These are phyloP conservation scores for Kwoniella shivajii DNA, from an alignment of 1,284 basidiomycete genomes.

Conservation along the genomic window DNA sequence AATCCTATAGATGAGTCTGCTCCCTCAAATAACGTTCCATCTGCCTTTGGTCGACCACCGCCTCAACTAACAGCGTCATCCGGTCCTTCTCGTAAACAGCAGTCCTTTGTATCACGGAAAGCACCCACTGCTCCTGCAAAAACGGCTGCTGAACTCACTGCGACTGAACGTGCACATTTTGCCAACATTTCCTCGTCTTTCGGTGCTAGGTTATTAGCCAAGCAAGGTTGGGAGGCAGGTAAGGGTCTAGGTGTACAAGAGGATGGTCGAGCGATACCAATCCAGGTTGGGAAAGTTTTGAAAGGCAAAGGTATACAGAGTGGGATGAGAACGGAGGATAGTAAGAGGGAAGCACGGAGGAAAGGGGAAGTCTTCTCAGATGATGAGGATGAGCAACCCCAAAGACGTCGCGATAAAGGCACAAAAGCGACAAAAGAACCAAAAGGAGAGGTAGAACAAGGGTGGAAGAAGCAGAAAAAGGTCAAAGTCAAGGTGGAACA, in stretches of 20 bases:
- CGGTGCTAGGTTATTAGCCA: slow-evolving; percentile 84
- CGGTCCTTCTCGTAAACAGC: slow-evolving; percentile 41
- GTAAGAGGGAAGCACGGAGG: slow-evolving; percentile 71
- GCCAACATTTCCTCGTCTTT: slow-evolving; percentile 71
- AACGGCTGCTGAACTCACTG: slow-evolving; percentile 58
- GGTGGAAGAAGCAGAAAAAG: slow-evolving; percentile 68
- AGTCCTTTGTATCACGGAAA: slow-evolving; percentile 22
- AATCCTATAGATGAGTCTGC: slow-evolving; percentile 20
- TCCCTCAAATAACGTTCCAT: slow-evolving; percentile 12
- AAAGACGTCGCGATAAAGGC: slow-evolving; percentile 20
- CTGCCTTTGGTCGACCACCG: slow-evolving; percentile 33
- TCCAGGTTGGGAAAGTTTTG: slow-evolving; percentile 72
- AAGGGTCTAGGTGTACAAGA: slow-evolving; percentile 76
- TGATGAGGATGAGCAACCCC: slow-evolving; percentile 62
- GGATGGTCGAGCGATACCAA: slow-evolving; percentile 82
- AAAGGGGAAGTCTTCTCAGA: slow-evolving; percentile 69
- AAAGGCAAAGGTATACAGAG: slow-evolving; percentile 79
- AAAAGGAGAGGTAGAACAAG: slow-evolving; percentile 27
- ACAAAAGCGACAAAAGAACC: slow-evolving; percentile 9
- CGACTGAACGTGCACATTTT: slow-evolving; percentile 74
- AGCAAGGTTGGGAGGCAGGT: slow-evolving; percentile 88
- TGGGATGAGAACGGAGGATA: slow-evolving; percentile 85
- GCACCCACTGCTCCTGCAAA: slow-evolving; percentile 26
- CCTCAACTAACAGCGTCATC: slow-evolving; percentile 57
- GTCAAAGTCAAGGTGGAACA: slow-evolving; percentile 82